phyloP scores from a whole-genome alignment of 1,284 basidiomycete genomes.

The Ustilago crameri region DNA sequence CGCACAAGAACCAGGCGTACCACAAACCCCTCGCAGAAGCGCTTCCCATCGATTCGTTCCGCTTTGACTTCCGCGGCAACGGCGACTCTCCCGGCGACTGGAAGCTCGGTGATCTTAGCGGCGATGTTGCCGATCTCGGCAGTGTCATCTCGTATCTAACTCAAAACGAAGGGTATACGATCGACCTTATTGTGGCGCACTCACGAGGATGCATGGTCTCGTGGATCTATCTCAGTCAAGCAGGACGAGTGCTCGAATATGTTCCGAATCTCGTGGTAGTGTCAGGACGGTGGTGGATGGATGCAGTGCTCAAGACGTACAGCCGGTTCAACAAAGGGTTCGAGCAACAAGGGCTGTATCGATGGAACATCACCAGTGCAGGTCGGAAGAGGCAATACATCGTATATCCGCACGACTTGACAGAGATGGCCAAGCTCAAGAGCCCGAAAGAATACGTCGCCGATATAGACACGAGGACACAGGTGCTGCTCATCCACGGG shows the following conservation, averaged over 20 bases:
- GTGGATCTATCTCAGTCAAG: constrained; percentile 28
- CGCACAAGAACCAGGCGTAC: constrained; percentile 76
- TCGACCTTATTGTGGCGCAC: constrained; percentile 33
- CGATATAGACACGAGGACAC: constrained; percentile 18
- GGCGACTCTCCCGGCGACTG: constrained; percentile 28
- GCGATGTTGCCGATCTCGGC: constrained; percentile 34
- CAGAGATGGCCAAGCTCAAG: constrained; percentile 25
- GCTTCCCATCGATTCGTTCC: constrained; percentile 79
- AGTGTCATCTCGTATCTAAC: constrained; percentile 25
- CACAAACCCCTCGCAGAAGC: constrained; percentile 76
- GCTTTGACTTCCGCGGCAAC: constrained; percentile 78
- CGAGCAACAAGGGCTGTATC: constrained; percentile 39
- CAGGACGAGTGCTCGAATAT: constrained; percentile 5
- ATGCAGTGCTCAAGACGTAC: constrained; percentile 14
- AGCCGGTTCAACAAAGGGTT: constrained; percentile 18
- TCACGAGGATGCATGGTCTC: constrained; percentile 31
- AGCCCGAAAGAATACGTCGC: constrained; percentile 19
- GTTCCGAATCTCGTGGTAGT: constrained; percentile 19
- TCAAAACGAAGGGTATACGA: constrained; percentile 6
- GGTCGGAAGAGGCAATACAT: constrained; percentile 37
- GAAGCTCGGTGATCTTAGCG: constrained; percentile 20
- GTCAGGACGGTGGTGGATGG: constrained; percentile 26
- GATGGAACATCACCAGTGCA: constrained; percentile 50
- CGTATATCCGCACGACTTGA: constrained; percentile 36
- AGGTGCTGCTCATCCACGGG: constrained; percentile 50